Evolutionary conservation across 805 yeast genomes (phyloP).

Genomic region (Teunomyces gatunensis): DNA sequence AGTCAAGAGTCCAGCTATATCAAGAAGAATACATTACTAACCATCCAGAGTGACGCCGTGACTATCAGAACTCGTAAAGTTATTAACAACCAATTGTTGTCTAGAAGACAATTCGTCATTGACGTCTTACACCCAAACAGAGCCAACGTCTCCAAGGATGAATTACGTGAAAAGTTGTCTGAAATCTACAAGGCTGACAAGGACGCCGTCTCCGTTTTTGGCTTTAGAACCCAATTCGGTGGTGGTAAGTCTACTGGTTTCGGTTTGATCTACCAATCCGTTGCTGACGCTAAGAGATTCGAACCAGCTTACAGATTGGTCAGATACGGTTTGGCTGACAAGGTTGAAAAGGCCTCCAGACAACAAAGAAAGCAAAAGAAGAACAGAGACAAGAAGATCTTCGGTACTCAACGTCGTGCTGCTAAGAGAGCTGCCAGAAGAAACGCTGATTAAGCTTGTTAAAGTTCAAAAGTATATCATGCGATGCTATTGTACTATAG

Average conservation of each 20-base stretch:
- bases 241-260: slow-evolving; percentile 99
- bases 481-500: slow-evolving; percentile 4
- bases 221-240: slow-evolving; percentile 99
- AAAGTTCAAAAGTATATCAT: slow-evolving; percentile 3
- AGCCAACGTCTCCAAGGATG: slow-evolving; percentile 99
- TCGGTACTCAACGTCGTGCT: slow-evolving; percentile 95
- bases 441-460: slow-evolving; percentile 67
- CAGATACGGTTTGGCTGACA: slow-evolving; percentile 95
- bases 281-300: slow-evolving; percentile 95
- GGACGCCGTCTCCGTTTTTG: slow-evolving; percentile 95
- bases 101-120: slow-evolving; percentile 99
- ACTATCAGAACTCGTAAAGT: slow-evolving; percentile 99
- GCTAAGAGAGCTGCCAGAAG: slow-evolving; percentile 91
- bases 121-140: slow-evolving; percentile 99
- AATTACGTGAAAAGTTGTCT: slow-evolving; percentile 92
- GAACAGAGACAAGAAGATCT: slow-evolving; percentile 99
- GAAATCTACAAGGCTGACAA: slow-evolving; percentile 86
- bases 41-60: slow-evolving; percentile 91
- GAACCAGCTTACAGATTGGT: slow-evolving; percentile 99
- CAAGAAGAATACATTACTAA: slow-evolving; percentile 17
- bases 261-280: slow-evolving; percentile 98
- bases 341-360: slow-evolving; percentile 97
- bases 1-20: background rate
- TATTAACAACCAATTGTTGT: slow-evolving; percentile 97
- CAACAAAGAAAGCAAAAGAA: slow-evolving; percentile 99